Evolutionary conservation across 1,284 basidiomycete species (phyloP).

Genomic region (Rhodotorula mucilaginosa): DNA sequence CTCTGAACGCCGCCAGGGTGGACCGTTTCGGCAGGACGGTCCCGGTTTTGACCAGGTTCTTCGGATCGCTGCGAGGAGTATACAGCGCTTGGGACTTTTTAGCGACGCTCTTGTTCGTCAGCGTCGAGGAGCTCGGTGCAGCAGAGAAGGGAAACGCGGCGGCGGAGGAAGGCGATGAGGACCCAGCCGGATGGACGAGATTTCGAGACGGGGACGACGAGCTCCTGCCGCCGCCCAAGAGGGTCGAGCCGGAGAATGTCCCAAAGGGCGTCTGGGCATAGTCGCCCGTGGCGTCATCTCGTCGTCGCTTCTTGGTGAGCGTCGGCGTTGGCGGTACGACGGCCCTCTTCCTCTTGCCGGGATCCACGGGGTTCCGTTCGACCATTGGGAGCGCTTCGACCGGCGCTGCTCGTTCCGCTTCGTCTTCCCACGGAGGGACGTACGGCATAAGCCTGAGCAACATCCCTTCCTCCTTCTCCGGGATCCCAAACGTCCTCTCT

Average conservation of each 20-base stretch:
- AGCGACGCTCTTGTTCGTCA: no score
- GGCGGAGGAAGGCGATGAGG: neutral
- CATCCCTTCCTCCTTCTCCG: conserved; percentile 8
- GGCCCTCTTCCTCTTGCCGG: neutral
- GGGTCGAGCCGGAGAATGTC: neutral
- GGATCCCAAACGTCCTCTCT: conserved; percentile 9
- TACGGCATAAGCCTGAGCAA: conserved; percentile 20
- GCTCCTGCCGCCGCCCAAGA: neutral
- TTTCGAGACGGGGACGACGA: neutral
- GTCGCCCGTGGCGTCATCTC: neutral
- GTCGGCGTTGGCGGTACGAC: neutral
- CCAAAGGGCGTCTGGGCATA: neutral
- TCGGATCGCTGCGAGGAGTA: conserved; percentile 10
- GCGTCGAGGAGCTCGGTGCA: neutral
- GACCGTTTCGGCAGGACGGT: conserved; percentile 6
- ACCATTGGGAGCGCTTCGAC: no score
- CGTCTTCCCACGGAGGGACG: conserved; percentile 9
- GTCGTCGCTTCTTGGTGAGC: conserved; percentile 11
- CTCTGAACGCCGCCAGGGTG: conserved; percentile 16
- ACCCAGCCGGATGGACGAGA: no score
- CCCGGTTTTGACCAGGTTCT: conserved; percentile 21
- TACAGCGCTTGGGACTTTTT: neutral
- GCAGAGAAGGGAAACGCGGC: neutral
- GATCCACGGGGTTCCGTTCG: neutral
- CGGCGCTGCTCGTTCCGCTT: neutral